Base-by-base conservation (phyloP, 495 filamentous ascomycete species). In the Sphaerosporella brunnea region DNA sequence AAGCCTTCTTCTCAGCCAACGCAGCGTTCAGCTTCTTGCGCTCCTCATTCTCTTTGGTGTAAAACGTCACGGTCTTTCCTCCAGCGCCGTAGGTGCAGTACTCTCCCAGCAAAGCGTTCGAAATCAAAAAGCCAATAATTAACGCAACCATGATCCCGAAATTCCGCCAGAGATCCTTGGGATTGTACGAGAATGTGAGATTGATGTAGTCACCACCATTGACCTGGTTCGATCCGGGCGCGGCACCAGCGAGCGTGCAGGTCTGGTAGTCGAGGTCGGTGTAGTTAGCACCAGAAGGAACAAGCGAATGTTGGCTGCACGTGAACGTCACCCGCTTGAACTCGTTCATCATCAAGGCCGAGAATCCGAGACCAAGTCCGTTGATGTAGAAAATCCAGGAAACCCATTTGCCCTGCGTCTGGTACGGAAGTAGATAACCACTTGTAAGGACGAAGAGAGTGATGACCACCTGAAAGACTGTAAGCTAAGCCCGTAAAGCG, bases 331-430 rank as follows among this genome's bases (percentile, higher is more conserved):
- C 65, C 3, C 68, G 51, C 13, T 67, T 66, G 56, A 90, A 90
- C 60, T 90, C 84, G 52, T 90, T 90, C 52, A 82, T 75, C 82
- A 90, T 88, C 62, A 92, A 52, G 0, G 73, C 65, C 4, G 75
- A 69, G 61, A 90, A 88, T 0, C 76, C 72, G 2, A 86, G 69
- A 28, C 81, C 81, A 3, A 88, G 69, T 0, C 79, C 73, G 48
- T 86, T 87, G 58, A 87, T 70, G 61, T 75, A 88, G 64, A 82
- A 86, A 35, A 88, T 78, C 82, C 82, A 87, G 16, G 77, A 64
- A 19, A 84, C 63, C 82, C 82, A 86, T 4, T 77, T 75, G 47
- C 83, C 74, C 38, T 78, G 67, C 4, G 62, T 67, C 20, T 77
- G 71, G 54, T 74, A 84, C 50, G 84, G 80, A 48, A 88, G 83